Percentiles rank a stretch among this genome's conserved stretches.
phyloP scores from a whole-genome alignment of 2,329 filamentous ascomycete species.

The Diaporthe nobilis region DNA sequence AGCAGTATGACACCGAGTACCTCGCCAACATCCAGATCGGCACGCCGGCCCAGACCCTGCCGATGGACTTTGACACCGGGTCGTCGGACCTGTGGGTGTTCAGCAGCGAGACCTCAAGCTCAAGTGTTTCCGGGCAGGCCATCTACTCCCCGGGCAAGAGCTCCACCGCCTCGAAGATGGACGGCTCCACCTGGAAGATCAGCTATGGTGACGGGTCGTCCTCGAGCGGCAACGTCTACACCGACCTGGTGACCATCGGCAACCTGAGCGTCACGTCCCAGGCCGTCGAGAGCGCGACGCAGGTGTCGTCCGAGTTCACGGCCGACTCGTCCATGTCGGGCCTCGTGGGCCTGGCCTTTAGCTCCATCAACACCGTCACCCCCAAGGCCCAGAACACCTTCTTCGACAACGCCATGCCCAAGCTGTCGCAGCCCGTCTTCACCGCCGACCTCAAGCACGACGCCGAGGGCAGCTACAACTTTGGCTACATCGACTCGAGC shows the following conservation, averaged over 20 bases:
- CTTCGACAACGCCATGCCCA: constrained; percentile 51
- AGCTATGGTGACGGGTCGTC: constrained; percentile 49
- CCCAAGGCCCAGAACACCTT: constrained; percentile 47
- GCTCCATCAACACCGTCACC: constrained; percentile 46
- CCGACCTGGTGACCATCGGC: constrained; percentile 48
- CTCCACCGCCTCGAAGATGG: constrained; percentile 45
- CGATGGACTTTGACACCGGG: constrained; percentile 62
- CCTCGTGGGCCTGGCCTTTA: constrained; percentile 44
- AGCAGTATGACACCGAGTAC: constrained; percentile 37
- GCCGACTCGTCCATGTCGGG: constrained; percentile 41
- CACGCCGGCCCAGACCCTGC: constrained; percentile 54
- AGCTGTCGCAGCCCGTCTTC: constrained; percentile 49
- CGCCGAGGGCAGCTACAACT: constrained; percentile 55
- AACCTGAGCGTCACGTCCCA: constrained; percentile 45
- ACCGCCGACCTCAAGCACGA: constrained; percentile 52
- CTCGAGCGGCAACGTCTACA: constrained; percentile 49
- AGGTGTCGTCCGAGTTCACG: constrained; percentile 44
- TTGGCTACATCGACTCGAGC: constrained; percentile 52
- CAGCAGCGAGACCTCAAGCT: constrained; percentile 44
- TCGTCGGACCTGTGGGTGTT: constrained; percentile 57
- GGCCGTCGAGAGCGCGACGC: constrained; percentile 45
- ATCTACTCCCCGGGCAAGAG: constrained; percentile 47
- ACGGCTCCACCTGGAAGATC: constrained; percentile 49
- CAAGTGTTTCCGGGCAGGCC: constrained; percentile 43
- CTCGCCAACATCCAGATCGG: constrained; percentile 38